These are phyloP conservation scores for Schizopora paradoxa DNA, from an alignment of 1,284 basidiomycete species.

Conservation along the genomic window DNA sequence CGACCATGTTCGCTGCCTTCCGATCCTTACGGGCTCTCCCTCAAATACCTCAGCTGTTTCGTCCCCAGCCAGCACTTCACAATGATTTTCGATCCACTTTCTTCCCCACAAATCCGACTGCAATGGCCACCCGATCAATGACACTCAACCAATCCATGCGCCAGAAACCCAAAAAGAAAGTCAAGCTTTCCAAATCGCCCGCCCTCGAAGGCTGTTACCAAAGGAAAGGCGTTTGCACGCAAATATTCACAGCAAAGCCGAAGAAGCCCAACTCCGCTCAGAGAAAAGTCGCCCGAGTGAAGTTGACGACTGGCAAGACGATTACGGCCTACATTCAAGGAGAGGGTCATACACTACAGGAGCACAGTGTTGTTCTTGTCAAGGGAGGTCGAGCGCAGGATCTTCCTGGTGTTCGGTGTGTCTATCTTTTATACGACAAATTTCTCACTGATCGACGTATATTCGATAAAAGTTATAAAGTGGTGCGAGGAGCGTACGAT, in stretches of 20 bases:
- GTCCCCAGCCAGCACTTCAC: slow-evolving; percentile 22
- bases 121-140: slow-evolving; percentile 43
- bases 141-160: slow-evolving; percentile 84
- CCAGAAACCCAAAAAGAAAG: slow-evolving; percentile 46
- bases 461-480: slow-evolving; percentile 70
- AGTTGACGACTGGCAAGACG: slow-evolving; percentile 85
- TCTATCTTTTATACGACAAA: too few species aligned
- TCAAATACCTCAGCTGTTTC: slow-evolving; percentile 19
- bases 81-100: slow-evolving; percentile 21
- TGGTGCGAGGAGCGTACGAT: slow-evolving; percentile 91
- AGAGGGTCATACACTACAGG: slow-evolving; percentile 97
- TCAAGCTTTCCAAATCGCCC: slow-evolving; percentile 61
- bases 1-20: slow-evolving; percentile 46
- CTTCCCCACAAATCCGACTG: slow-evolving; percentile 17
- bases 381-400: slow-evolving; percentile 95
- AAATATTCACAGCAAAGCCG: slow-evolving; percentile 82
- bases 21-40: slow-evolving; percentile 33
- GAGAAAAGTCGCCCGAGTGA: slow-evolving; percentile 94
- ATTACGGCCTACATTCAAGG: slow-evolving; percentile 95
- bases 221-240: slow-evolving; percentile 85
- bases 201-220: slow-evolving; percentile 77
- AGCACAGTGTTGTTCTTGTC: slow-evolving; percentile 93
- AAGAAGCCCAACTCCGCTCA: slow-evolving; percentile 99
- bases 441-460: slow-evolving; percentile 3
- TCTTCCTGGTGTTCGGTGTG: slow-evolving; percentile 92